Conservation (phyloP, 331 rosid species). For the Acacia concinna region DNA sequence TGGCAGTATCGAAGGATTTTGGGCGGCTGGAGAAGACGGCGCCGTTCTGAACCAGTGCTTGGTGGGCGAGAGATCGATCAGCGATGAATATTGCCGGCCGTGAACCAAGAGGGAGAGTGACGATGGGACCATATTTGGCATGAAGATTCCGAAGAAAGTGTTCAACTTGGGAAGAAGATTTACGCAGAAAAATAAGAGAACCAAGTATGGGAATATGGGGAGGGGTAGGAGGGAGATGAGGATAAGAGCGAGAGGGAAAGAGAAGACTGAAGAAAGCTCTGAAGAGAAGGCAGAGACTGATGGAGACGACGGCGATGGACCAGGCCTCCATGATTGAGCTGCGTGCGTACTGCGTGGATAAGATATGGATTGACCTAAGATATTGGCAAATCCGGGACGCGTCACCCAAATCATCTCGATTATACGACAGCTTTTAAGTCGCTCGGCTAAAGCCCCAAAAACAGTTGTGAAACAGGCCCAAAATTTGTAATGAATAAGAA, state of each 20-base stretch:
- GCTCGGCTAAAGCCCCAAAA: too few species aligned
- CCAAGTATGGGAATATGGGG: neutral
- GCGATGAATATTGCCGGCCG: neutral
- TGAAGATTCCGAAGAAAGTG: neutral
- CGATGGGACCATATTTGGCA: neutral
- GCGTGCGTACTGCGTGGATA: too few species aligned
- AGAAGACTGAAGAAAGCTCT: neutral
- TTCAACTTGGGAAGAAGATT: neutral
- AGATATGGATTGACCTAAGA: too few species aligned
- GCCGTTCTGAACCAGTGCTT: neutral
- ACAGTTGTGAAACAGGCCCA: too few species aligned
- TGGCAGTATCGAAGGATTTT: neutral
- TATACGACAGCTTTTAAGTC: too few species aligned
- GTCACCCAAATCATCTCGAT: too few species aligned
- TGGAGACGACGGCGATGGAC: neutral
- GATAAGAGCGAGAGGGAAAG: neutral
- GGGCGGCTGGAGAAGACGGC: neutral
- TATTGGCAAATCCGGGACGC: too few species aligned
- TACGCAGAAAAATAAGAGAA: neutral
- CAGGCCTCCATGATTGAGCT: neutral
- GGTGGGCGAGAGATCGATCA: neutral
- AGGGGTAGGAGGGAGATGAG: neutral
- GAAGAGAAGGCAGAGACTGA: neutral
- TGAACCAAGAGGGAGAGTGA: neutral
- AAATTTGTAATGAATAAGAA: too few species aligned